phyloP scores from a whole-genome alignment of 257 asterid species.

The Anisodus tanguticus region DNA sequence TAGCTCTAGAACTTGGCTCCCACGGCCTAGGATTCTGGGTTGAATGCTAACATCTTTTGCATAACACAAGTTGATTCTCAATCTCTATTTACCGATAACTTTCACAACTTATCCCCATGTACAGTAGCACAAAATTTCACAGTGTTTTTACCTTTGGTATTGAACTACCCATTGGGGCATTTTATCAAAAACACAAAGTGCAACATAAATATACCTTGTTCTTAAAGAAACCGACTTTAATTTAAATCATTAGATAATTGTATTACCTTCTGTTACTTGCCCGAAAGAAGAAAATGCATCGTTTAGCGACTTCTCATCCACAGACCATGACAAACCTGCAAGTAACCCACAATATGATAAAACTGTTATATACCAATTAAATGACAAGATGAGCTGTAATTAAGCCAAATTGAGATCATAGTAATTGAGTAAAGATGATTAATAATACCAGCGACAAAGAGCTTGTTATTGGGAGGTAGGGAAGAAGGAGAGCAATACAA shows the following conservation, averaged over 20 bases:
- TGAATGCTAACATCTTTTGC: not conserved
- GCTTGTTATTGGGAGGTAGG: slow-evolving; percentile 45
- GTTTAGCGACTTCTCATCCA: slow-evolving; percentile 46
- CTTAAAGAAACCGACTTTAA: not conserved
- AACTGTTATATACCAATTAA: not conserved
- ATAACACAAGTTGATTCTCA: not conserved
- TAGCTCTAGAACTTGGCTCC: no score
- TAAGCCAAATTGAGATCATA: not conserved
- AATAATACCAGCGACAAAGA: slow-evolving; percentile 49
- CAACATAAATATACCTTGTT: not conserved
- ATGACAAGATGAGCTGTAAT: not conserved
- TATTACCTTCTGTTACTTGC: slow-evolving; percentile 51
- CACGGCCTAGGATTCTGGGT: not conserved
- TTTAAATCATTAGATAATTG: not conserved
- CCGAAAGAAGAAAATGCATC: slow-evolving; percentile 54
- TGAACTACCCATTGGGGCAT: slow-evolving; percentile 29
- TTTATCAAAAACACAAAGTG: slow-evolving; percentile 35
- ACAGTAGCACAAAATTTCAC: not conserved
- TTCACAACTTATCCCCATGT: not conserved
- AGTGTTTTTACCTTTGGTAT: not conserved
- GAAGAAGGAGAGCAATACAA: slow-evolving; percentile 32
- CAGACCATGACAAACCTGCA: slow-evolving; percentile 55
- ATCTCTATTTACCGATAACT: not conserved
- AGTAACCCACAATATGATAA: not conserved
- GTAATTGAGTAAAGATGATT: not conserved